A percentile compares a stretch with the other conserved stretches of the same genome.
Conservation (phyloP, 305 asterid genomes). For the Fraxinus albicans region DNA sequence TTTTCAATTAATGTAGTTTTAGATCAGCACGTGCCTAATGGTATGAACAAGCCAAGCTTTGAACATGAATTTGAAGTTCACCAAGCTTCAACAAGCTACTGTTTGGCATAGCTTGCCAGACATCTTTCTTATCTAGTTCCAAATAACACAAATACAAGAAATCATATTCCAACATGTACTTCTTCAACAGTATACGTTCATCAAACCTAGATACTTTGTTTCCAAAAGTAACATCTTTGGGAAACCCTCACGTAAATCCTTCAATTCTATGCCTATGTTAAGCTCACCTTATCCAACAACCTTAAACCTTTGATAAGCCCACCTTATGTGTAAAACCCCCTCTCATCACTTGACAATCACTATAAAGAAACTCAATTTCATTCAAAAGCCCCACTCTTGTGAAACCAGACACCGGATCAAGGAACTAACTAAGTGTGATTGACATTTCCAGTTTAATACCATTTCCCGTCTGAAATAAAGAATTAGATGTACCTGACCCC, state of each 20-base stretch:
- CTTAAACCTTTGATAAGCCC: neutral
- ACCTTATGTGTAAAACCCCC: neutral
- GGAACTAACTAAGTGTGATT: neutral
- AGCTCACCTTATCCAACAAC: neutral
- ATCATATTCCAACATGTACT: neutral
- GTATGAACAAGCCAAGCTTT: neutral
- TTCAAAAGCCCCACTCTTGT: neutral
- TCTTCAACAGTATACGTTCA: neutral
- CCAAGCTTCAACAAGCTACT: conserved; percentile 9
- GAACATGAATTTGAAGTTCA: neutral
- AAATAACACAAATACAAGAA: neutral
- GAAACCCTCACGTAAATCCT: neutral
- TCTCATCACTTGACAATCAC: neutral
- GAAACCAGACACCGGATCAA: neutral
- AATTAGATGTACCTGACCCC: conserved; percentile 61
- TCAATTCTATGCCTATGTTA: neutral
- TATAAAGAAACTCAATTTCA: neutral
- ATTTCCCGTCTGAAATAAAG: conserved; percentile 2
- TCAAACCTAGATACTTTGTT: neutral
- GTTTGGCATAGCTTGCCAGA: neutral
- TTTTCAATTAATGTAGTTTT: neutral
- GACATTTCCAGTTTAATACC: neutral
- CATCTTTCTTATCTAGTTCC: neutral
- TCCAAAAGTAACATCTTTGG: neutral
- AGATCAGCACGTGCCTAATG: neutral